These are phyloP conservation scores for Psidium guajava DNA, from an alignment of 345 rosid species.

Conservation along the genomic window DNA sequence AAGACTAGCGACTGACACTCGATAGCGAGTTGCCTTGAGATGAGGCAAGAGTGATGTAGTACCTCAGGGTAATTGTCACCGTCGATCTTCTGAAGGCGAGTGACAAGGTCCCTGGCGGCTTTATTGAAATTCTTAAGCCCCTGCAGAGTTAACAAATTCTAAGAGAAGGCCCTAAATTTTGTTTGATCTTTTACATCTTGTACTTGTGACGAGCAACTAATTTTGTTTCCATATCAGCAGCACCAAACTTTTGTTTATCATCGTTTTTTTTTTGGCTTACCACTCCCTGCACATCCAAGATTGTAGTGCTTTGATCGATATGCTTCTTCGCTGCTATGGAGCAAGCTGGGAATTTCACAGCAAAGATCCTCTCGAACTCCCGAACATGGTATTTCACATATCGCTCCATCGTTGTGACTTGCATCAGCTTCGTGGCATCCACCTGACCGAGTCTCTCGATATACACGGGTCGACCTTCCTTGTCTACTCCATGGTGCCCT, in stretches of 20 bases:
- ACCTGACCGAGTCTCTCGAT: conserved; percentile 83
- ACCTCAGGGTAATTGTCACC: conserved; percentile 99
- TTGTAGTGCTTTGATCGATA: conserved; percentile 91
- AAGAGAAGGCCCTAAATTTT: not conserved
- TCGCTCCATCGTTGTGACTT: conserved; percentile 86
- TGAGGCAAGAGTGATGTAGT: not conserved
- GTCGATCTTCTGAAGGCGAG: conserved; percentile 74
- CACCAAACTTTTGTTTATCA: not conserved
- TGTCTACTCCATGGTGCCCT: conserved; percentile 93
- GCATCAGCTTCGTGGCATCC: conserved; percentile 81
- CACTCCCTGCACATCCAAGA: conserved; percentile 99
- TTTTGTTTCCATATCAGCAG: not conserved
- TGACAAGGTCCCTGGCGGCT: conserved; percentile 83
- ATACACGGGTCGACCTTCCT: conserved; percentile 89
- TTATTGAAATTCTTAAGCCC: conserved; percentile 88
- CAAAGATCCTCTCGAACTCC: conserved; percentile 87
- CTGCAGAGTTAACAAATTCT: conserved; percentile 14
- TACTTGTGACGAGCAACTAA: not conserved
- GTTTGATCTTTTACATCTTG: not conserved
- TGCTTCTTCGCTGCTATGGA: conserved; percentile 81
- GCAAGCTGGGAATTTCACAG: conserved; percentile 75
- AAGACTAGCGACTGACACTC: not conserved
- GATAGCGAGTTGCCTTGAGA: not conserved
- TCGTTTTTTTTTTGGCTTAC: conserved; percentile 26
- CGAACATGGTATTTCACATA: conserved; percentile 83